Conservation (phyloP, 305 asterid species). For the Caryopteris hybrid region DNA sequence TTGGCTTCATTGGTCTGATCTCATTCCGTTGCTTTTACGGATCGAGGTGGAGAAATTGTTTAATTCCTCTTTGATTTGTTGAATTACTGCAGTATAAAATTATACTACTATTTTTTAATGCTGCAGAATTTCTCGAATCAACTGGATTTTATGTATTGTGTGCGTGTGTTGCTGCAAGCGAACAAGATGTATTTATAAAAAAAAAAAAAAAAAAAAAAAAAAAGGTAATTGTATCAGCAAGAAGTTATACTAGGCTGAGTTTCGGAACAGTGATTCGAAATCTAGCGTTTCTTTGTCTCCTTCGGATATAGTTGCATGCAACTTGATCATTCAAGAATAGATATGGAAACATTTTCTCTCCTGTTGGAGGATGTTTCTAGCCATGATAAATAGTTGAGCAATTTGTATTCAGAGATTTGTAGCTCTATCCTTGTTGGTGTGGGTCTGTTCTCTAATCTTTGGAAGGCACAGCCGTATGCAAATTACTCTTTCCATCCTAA, state of each 20-base stretch:
- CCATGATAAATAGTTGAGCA: neutral
- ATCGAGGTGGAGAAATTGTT: neutral
- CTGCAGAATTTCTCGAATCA: neutral
- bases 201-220: too few relatives aligned
- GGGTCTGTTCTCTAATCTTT: neutral
- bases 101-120: neutral
- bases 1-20: constrained; percentile 10
- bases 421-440: neutral
- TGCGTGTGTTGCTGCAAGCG: neutral
- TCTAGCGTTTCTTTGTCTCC: neutral
- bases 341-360: neutral
- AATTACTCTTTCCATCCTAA: too few relatives aligned
- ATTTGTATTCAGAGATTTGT: neutral
- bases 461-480: neutral
- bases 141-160: neutral
- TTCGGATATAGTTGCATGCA: too few relatives aligned
- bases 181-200: too few relatives aligned
- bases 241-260: neutral
- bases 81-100: neutral
- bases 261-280: constrained; percentile 5
- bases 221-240: neutral
- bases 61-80: constrained; percentile 3
- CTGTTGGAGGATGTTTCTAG: neutral
- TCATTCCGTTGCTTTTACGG: constrained; percentile 7
- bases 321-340: neutral